Percentiles rank a stretch among this genome's conserved stretches.
phyloP scores from a whole-genome alignment of 2,329 filamentous ascomycete genomes.

The Penicillium sp. region DNA sequence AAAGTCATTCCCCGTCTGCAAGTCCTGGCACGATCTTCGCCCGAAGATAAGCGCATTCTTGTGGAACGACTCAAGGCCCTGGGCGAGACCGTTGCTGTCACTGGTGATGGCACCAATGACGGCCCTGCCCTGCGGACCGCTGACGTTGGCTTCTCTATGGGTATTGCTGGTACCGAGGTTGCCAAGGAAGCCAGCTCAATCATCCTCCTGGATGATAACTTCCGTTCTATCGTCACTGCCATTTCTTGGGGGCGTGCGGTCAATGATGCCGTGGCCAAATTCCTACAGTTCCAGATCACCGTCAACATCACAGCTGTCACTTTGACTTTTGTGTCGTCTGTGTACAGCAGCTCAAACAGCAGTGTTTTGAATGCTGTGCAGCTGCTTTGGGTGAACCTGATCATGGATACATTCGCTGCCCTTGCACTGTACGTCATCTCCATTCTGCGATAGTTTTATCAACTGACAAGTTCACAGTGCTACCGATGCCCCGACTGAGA shows the following conservation, averaged over 20 bases:
- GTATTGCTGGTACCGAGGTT: constrained; percentile 64
- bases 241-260: constrained; percentile 68
- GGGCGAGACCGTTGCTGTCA: constrained; percentile 61
- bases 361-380: constrained; percentile 87
- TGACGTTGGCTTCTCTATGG: constrained; percentile 68
- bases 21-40: constrained; percentile 64
- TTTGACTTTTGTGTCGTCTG: constrained; percentile 83
- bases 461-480: constrained; percentile 45
- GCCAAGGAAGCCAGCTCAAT: constrained; percentile 69
- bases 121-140: constrained; percentile 64
- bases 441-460: neutral
- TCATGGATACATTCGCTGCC: constrained; percentile 94
- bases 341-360: constrained; percentile 64
- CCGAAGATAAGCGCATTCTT: constrained; percentile 65
- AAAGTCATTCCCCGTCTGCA: constrained; percentile 58
- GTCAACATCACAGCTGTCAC: constrained; percentile 91
- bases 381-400: constrained; percentile 92
- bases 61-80: constrained; percentile 61
- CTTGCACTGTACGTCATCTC: constrained; percentile 60
- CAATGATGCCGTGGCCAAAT: constrained; percentile 67
- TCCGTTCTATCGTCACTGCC: constrained; percentile 63
- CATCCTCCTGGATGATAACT: constrained; percentile 66
- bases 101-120: constrained; percentile 67
- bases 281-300: constrained; percentile 64
- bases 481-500: constrained; percentile 82